Percentiles rank a stretch among this genome's conserved stretches.
Evolutionary conservation across 2,329 filamentous ascomycete species (phyloP).

Genomic region (Calonectria hongkongensis): DNA sequence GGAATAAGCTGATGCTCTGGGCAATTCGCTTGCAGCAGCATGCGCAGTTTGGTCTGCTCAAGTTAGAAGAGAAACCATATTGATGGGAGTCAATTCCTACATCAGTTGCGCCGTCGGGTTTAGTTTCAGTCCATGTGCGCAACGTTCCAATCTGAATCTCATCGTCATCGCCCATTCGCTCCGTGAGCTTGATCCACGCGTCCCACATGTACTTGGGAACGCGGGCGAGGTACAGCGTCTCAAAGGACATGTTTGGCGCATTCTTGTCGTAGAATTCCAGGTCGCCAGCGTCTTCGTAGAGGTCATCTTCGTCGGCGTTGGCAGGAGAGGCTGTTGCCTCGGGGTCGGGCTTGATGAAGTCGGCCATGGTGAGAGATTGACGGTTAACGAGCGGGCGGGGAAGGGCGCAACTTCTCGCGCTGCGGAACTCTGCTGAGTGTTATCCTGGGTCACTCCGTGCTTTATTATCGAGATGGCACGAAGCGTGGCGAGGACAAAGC

Average conservation of each 20-base stretch:
- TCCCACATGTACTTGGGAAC: conserved; percentile 89
- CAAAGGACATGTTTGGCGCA: conserved; percentile 61
- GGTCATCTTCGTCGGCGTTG: conserved; percentile 77
- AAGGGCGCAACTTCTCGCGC: conserved; percentile 6
- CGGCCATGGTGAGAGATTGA: conserved; percentile 55
- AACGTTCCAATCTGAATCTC: conserved; percentile 89
- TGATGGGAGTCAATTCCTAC: conserved; percentile 44
- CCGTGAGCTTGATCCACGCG: conserved; percentile 75
- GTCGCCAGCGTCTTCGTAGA: conserved; percentile 77
- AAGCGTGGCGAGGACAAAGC: conserved; percentile 1
- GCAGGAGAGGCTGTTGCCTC: conserved; percentile 65
- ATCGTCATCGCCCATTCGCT: conserved; percentile 83
- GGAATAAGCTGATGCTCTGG: conserved; percentile 84
- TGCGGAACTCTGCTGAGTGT: too few species aligned
- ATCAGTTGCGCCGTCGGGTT: conserved; percentile 71
- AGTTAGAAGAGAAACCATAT: conserved; percentile 30
- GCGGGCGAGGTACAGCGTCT: conserved; percentile 81
- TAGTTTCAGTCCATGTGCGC: conserved; percentile 73
- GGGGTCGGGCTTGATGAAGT: conserved; percentile 70
- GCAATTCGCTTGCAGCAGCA: conserved; percentile 80
- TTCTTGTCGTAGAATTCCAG: conserved; percentile 73
- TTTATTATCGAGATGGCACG: background rate
- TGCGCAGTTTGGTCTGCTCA: conserved; percentile 66
- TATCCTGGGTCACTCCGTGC: background rate
- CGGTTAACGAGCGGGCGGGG: conserved; percentile 33